Percentiles rank a stretch among this genome's conserved stretches.
Conservation (phyloP, 345 rosid genomes). For the Toxicodendron radicans region DNA sequence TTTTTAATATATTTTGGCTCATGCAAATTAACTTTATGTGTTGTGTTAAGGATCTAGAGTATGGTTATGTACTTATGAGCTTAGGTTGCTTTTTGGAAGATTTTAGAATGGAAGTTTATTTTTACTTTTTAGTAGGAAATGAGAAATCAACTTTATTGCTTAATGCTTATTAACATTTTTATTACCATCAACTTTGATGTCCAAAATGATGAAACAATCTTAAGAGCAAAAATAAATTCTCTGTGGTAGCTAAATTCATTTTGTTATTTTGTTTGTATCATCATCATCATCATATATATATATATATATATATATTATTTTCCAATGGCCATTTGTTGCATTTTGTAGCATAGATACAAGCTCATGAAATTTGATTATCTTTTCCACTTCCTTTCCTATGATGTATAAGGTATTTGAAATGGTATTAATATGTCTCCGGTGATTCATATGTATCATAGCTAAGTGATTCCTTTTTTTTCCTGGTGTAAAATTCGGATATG, state of each 20-base stretch:
- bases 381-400: neutral
- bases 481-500: neutral
- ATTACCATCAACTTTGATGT: neutral
- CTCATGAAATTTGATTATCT: conserved; percentile 1
- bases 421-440: neutral
- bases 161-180: neutral
- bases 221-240: neutral
- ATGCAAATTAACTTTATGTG: neutral
- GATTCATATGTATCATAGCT: too few species aligned
- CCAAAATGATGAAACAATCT: neutral
- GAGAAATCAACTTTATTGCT: neutral
- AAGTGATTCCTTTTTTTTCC: neutral
- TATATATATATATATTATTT: neutral
- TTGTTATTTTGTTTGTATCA: neutral
- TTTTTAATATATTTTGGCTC: neutral
- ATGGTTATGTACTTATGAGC: neutral
- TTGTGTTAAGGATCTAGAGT: neutral
- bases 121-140: neutral
- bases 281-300: neutral
- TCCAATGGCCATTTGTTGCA: neutral
- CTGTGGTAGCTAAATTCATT: neutral
- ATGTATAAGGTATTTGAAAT: neutral
- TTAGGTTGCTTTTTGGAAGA: neutral
- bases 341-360: neutral
- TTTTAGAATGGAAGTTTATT: neutral